Evolutionary conservation across 2,329 filamentous ascomycete species (phyloP).

Genomic region (Hypoxylon sp.): DNA sequence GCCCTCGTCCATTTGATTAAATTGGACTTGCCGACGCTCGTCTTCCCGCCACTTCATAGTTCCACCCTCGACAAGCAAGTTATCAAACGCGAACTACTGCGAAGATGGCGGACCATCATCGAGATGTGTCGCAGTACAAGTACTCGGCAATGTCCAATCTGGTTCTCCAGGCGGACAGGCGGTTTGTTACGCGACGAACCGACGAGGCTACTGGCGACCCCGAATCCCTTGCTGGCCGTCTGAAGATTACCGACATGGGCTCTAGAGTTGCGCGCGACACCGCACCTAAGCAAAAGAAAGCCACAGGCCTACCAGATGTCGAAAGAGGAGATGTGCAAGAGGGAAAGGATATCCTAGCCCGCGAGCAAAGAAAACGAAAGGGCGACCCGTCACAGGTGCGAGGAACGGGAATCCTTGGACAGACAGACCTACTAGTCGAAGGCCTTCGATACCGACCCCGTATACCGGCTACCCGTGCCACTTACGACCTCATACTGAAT

Average conservation of each 20-base stretch:
- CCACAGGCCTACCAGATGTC: constrained; percentile 75
- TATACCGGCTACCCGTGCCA: constrained; percentile 90
- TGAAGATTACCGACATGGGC: constrained; percentile 97
- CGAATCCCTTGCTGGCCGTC: constrained; percentile 93
- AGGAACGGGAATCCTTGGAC: constrained; percentile 84
- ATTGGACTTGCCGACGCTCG: constrained; percentile 49
- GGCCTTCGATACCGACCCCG: constrained; percentile 92
- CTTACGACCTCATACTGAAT: constrained; percentile 94
- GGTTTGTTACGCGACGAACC: constrained; percentile 91
- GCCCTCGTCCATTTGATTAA: constrained; percentile 52
- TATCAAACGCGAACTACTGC: constrained; percentile 39
- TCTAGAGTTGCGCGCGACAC: constrained; percentile 83
- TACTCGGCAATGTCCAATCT: constrained; percentile 99
- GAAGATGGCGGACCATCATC: constrained; percentile 81
- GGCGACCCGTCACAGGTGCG: constrained; percentile 79
- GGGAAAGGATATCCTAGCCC: constrained; percentile 84
- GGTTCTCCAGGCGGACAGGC: constrained; percentile 99
- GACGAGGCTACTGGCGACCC: constrained; percentile 98
- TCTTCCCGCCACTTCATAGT: constrained; percentile 33
- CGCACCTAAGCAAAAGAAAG: constrained; percentile 86
- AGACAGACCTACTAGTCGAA: constrained; percentile 89
- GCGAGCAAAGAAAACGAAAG: constrained; percentile 90
- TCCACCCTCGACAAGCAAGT: constrained; percentile 31
- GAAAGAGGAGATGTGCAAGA: constrained; percentile 83
- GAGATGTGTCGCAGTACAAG: constrained; percentile 96